Evolutionary conservation across 768 basidiomycete species (phyloP), one percentile per base, ranked within the genome.

Genomic region (Filobasidium floriforme): DNA sequence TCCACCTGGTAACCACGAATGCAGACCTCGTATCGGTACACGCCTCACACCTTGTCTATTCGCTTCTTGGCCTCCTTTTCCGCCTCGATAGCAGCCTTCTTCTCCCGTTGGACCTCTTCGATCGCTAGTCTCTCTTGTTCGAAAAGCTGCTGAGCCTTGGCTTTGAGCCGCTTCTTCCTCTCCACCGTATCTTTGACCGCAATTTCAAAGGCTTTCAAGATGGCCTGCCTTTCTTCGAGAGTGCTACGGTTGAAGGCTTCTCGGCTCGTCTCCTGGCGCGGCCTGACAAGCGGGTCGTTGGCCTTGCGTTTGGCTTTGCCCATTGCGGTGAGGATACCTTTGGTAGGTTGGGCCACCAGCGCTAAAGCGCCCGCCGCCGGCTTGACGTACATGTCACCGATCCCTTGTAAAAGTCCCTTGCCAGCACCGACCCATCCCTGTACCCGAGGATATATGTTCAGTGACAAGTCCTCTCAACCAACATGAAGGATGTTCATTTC

Each of bases 201-300:
- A 15, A 77, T 74, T n/a, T 79, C 73, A 73, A 83, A 85, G 44
- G 70, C 76, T 60, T 70, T 70, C 37, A 82, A 63, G 14, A 83
- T 77, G 15, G 72, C 72, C 1, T 71, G 66, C 37, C 79, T 71
- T 61, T 83, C 74, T 3, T 72, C 65, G n/a, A 66, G 70, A 1
- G 78, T 78, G 51, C 61, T 81, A 79, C 61, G 76, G 77, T 44
- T 75, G 55, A n/a, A 60, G 32, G 54, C 51, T 26, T 52, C 51
- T 24, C 19, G 26, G 22, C 62, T 52, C 18, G 24, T 24, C 19
- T 24, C 28, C 71, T 72, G 44, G 66, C 65, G 62, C 74, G 73
- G 46, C 73, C 37, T 52, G 41, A 59, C 14, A 15, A 29, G 55
- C 32, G 32, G 28, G 40, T 66, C 26, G 61, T 80, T 22, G 19